Evolutionary conservation across 371 early-diverging fungal genomes (phyloP).

Genomic region (Rhizopus arrhizus): DNA sequence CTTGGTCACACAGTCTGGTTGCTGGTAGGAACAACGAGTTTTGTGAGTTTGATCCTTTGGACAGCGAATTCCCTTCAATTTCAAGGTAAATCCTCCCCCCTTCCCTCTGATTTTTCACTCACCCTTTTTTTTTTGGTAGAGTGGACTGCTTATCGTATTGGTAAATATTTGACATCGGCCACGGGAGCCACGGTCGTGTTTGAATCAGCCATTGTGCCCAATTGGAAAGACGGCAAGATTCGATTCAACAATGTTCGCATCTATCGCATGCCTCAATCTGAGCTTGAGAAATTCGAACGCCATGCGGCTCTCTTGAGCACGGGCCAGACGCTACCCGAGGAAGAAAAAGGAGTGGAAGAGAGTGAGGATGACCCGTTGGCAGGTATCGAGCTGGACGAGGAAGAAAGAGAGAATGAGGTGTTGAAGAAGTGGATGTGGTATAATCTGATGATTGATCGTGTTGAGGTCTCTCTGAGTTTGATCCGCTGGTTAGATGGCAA

Average conservation of each 20-base stretch:
- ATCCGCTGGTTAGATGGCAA: constrained; percentile 92
- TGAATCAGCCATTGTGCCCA: constrained; percentile 87
- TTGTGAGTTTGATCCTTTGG: constrained; percentile 79
- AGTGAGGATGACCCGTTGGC: constrained; percentile 43
- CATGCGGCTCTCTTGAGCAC: constrained; percentile 33
- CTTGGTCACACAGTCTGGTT: constrained; percentile 85
- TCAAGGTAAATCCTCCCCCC: constrained; percentile 62
- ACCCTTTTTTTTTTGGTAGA: constrained; percentile 46
- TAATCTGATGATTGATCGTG: constrained; percentile 79
- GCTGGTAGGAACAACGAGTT: constrained; percentile 89
- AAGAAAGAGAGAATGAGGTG: constrained; percentile 47
- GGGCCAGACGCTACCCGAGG: constrained; percentile 15
- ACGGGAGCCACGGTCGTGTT: constrained; percentile 87
- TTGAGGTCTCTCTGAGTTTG: constrained; percentile 85
- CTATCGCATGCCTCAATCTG: constrained; percentile 51
- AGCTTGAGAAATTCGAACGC: constrained; percentile 45
- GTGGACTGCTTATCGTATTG: constrained; percentile 76
- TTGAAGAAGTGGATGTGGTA: constrained; percentile 64
- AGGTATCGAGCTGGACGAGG: constrained; percentile 47
- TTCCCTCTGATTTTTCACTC: no score
- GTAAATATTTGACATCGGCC: constrained; percentile 76
- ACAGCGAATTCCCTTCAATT: constrained; percentile 86
- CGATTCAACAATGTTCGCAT: constrained; percentile 81
- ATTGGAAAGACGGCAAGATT: constrained; percentile 91
- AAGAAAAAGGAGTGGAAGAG: not conserved